Base-by-base conservation (phyloP, 2,329 filamentous ascomycete genomes). In the Claviceps citrina region DNA sequence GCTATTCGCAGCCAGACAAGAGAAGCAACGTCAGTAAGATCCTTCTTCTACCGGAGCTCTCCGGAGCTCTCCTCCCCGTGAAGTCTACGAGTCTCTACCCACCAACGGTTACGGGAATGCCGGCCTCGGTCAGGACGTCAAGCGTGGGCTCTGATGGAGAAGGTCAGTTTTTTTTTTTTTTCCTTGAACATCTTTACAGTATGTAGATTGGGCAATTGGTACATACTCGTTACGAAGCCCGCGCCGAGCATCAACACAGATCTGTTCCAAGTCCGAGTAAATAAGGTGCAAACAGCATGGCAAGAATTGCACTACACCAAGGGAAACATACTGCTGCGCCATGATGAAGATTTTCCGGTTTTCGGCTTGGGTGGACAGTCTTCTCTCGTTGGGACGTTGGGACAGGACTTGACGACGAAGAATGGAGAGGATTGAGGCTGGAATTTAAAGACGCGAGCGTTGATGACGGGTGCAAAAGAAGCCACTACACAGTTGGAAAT, bases 91-190 rank as follows among this genome's bases (percentile, higher is more conserved):
- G 18, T 19, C 13, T 31, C 13, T 22, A 42, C 26, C 47, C 65
- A 78, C 74, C 75, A 48, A 81, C 74, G n/a, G 75, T 79, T 39
- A 81, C 75, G 40, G 65, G 54, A 44, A 81, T 66, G 47, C 70
- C 76, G n/a, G 70, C 61, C 35, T 76, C 64, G 55, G 63, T 64
- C 45, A 81, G 68, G 45, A 80, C 64, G 47, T 81, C 72, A 44
- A 81, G 68, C 15, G 76, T 78, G 41, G 78, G 76, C 53, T 66
- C 68, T 39, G 20, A 5, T 36, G 3, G 35, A 31, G 4, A 8
- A 20, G 13, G 28, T 43, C 33, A 43, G 41, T 30, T 2, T 15
- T 38, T 18, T n/a, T n/a, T n/a, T n/a, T n/a, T n/a, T n/a, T n/a
- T n/a, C n/a, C n/a, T n/a, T 10, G n/a, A 24, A 5, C 22, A 24